Percentiles rank a stretch among this genome's conserved stretches.
These are phyloP conservation scores for Penicillium hordei DNA, from an alignment of 2,329 filamentous ascomycete genomes.

Conservation along the genomic window DNA sequence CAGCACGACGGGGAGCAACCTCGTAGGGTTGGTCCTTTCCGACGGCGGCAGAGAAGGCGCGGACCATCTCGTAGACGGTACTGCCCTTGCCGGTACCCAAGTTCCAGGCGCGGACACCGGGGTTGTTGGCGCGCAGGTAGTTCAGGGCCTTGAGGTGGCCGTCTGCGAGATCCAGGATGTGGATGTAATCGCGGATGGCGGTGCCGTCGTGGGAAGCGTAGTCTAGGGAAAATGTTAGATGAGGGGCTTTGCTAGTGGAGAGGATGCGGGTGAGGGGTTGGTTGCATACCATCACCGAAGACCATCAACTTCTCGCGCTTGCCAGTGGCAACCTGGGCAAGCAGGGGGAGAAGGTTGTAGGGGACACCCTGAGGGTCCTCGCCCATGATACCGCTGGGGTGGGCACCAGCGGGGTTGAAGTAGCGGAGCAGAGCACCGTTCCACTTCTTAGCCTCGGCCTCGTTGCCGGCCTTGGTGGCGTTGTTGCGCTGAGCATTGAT, in stretches of 20 bases:
- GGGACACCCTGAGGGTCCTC: constrained; percentile 95
- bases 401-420: constrained; percentile 95
- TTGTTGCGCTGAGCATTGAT: constrained; percentile 84
- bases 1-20: constrained; percentile 75
- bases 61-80: constrained; percentile 97
- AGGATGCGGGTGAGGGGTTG: not conserved
- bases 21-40: constrained; percentile 85
- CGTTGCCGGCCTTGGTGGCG: constrained; percentile 74
- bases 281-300: constrained; percentile 79
- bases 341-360: constrained; percentile 89
- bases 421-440: constrained; percentile 92
- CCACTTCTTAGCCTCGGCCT: constrained; percentile 70
- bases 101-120: constrained; percentile 95
- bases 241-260: not conserved
- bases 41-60: constrained; percentile 84
- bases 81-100: constrained; percentile 90
- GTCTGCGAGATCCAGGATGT: constrained; percentile 52
- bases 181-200: constrained; percentile 73
- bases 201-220: constrained; percentile 61
- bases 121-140: constrained; percentile 55
- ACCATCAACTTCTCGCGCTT: constrained; percentile 92
- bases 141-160: constrained; percentile 68
- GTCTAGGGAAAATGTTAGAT: constrained; percentile 55
- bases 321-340: constrained; percentile 94
- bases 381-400: constrained; percentile 95